Conservation (phyloP, 1,284 basidiomycete species). For the Sanghuangporus sanghuang region DNA sequence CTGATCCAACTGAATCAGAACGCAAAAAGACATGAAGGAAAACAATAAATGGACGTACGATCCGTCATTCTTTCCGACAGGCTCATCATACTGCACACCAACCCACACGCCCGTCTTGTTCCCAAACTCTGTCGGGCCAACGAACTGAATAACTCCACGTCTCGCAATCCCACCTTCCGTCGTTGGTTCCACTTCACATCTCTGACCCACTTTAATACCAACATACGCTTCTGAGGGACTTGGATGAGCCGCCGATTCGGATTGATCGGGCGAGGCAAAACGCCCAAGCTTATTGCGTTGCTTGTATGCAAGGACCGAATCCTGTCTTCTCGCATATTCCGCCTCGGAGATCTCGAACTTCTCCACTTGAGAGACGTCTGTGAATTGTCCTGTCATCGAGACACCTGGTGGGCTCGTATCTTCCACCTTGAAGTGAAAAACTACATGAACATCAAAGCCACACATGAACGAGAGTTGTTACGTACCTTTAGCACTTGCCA, state of each 20-base stretch:
- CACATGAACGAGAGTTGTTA: conserved; percentile 33
- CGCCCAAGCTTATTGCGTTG: conserved; percentile 86
- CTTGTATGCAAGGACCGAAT: conserved; percentile 89
- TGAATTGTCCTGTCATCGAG: conserved; percentile 74
- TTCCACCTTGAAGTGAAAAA: conserved; percentile 50
- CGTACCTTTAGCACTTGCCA: no score
- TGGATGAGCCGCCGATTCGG: not conserved
- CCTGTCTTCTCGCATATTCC: conserved; percentile 78
- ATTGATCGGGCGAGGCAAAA: conserved; percentile 47
- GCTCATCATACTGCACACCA: conserved; percentile 95
- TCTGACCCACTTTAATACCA: conserved; percentile 58
- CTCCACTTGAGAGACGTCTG: conserved; percentile 82
- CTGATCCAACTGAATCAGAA: conserved; percentile 35
- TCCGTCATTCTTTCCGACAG: conserved; percentile 93
- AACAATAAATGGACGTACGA: conserved; percentile 52
- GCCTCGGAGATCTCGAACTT: conserved; percentile 88
- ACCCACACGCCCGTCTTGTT: conserved; percentile 71
- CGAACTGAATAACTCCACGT: conserved; percentile 81
- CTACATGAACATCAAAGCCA: not conserved
- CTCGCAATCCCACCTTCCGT: conserved; percentile 61
- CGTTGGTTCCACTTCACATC: conserved; percentile 77
- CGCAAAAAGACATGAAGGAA: not conserved
- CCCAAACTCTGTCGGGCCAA: conserved; percentile 79
- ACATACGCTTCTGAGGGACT: conserved; percentile 1
- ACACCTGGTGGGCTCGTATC: conserved; percentile 69